Evolutionary conservation across 2,329 filamentous ascomycete species (phyloP), one percentile per base, ranked within the genome.

Genomic region (Raffaelea arxii): DNA sequence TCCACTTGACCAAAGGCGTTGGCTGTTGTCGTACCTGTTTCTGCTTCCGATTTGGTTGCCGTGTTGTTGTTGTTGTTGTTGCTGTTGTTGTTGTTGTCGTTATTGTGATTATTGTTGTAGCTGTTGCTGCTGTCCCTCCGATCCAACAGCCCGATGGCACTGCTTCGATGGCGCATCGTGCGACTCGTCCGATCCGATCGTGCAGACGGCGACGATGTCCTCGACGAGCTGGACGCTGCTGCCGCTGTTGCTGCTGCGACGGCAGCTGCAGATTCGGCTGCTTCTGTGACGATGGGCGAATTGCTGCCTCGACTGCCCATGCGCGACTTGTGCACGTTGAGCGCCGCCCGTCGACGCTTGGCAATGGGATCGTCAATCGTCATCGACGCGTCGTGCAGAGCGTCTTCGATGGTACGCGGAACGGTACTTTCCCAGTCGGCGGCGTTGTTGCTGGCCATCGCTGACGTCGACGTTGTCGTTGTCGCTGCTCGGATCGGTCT

Each of bases 351-450:
- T 45, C 70, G 70, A 53, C 71, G 71, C 58, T 71, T 74, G 3
- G 77, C 67, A 7, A 77, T 64, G 1, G 80, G 70, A 53, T 84
- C 81, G 57, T 91, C 84, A 51, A 92, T 88, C 1, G 85, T 89
- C 67, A 87, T 90, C 1, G 89, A 94, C 6, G 92, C 92, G 63
- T 97, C 92, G 25, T 94, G 71, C 16, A 97, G 70, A 6, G 92
- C 92, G 64, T 97, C 91, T 4, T 86, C 80, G 54, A 97, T 92
- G 0, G 89, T 94, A 54, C 87, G 85, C 6, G 53, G 52, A 25
- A 50, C 35, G 16, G 23, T 46, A 19, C 22, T 37, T 25, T 52
- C 49, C 18, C 49, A 30, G 25, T 23, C 37, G 76, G 10, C 65
- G 68, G 49, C 60, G 70, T 48, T 64, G 52, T 16, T 66, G 19